Percentiles rank a stretch among this genome's conserved stretches.
Evolutionary conservation across 108 stramenopile species (phyloP).

Genomic region (Craspedostauros australis): DNA sequence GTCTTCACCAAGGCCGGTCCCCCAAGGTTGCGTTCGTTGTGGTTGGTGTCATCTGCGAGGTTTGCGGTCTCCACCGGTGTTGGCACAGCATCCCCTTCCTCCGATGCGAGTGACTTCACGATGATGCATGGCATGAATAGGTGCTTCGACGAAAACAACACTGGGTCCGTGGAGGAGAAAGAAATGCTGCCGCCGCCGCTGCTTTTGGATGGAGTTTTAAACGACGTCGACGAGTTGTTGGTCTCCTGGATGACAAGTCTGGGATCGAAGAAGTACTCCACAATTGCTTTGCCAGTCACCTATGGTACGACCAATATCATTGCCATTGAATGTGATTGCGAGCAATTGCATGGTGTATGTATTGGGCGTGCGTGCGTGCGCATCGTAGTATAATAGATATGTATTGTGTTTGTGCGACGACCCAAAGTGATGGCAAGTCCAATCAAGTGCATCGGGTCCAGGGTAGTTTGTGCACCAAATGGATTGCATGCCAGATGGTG

Average conservation of each 20-base stretch:
- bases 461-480: no score
- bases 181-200: conserved; percentile 1
- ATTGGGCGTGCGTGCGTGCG: no score
- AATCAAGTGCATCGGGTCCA: neutral
- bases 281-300: conserved; percentile 82
- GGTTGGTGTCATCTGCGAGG: conserved; percentile 6
- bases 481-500: no score
- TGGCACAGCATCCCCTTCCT: neutral
- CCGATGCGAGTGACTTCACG: conserved; percentile 58
- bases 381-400: no score
- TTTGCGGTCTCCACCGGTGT: neutral
- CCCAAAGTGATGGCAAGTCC: neutral
- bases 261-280: conserved; percentile 85
- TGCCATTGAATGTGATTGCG: neutral
- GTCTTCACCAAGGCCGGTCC: conserved; percentile 80
- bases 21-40: conserved; percentile 4
- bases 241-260: conserved; percentile 37
- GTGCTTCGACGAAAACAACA: conserved; percentile 52
- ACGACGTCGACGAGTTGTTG: conserved; percentile 12
- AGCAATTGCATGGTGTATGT: no score
- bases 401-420: no score
- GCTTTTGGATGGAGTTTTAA: conserved; percentile 25
- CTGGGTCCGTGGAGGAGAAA: conserved; percentile 8
- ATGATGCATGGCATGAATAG: conserved; percentile 76
- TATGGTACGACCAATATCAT: conserved; percentile 7